These are phyloP conservation scores for Pulveroboletus sp. DNA, from an alignment of 768 basidiomycete species.

Conservation along the genomic window DNA sequence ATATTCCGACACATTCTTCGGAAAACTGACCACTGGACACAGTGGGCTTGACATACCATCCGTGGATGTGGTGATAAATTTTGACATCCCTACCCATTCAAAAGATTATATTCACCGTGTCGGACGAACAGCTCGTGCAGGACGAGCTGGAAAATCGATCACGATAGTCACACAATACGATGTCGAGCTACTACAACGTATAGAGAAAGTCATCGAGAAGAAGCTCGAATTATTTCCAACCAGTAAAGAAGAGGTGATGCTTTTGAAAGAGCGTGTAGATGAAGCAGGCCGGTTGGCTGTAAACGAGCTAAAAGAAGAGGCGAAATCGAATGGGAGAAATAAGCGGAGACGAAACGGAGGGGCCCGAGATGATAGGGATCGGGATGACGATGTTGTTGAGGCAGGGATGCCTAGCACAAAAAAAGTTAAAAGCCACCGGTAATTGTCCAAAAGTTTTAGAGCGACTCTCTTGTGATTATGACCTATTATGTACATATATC, in stretches of 20 bases:
- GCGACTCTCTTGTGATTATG: background rate
- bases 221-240: conserved; percentile 87
- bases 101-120: conserved; percentile 99
- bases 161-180: conserved; percentile 99
- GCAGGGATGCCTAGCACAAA: conserved; percentile 77
- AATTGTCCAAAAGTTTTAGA: conserved; percentile 4
- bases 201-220: conserved; percentile 88
- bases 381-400: conserved; percentile 91
- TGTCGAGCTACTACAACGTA: conserved; percentile 92
- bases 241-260: conserved; percentile 82
- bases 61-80: conserved; percentile 97
- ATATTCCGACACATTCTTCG: background rate
- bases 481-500: no score
- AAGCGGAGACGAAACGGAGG: conserved; percentile 49
- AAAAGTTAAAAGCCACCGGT: conserved; percentile 48
- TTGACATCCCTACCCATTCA: conserved; percentile 94
- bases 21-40: conserved; percentile 2
- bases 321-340: conserved; percentile 45
- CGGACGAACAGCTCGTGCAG: conserved; percentile 95
- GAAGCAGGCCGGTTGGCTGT: conserved; percentile 79
- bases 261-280: conserved; percentile 83
- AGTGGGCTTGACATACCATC: conserved; percentile 94
- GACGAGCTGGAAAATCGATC: conserved; percentile 93
- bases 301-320: conserved; percentile 78
- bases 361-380: conserved; percentile 71